These are phyloP conservation scores for Leccinum subspadiceum DNA, from an alignment of 1,284 basidiomycete species.

Conservation along the genomic window DNA sequence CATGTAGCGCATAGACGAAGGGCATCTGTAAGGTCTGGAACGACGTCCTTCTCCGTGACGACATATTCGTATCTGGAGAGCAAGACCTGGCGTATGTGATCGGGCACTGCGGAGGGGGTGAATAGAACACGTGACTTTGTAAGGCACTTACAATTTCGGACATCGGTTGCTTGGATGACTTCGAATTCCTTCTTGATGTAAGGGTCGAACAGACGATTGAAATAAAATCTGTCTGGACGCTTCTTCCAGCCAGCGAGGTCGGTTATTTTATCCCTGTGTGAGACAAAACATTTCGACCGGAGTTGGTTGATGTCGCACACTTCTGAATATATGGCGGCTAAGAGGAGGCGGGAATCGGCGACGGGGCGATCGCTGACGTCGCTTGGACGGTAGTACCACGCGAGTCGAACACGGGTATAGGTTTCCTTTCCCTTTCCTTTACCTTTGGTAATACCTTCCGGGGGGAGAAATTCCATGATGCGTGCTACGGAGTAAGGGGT, in stretches of 20 bases:
- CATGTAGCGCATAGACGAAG: constrained; percentile 87
- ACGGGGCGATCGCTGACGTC: constrained; percentile 84
- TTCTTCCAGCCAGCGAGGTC: constrained; percentile 95
- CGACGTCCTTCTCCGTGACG: constrained; percentile 89
- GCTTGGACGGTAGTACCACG: constrained; percentile 91
- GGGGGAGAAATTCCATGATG: constrained; percentile 93
- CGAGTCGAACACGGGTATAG: constrained; percentile 80
- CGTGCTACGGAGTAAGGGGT: constrained; percentile 92
- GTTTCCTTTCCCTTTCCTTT: constrained; percentile 59
- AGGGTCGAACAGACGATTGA: constrained; percentile 90
- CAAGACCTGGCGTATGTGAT: constrained; percentile 74
- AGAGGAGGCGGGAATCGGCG: constrained; percentile 84
- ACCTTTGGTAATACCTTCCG: constrained; percentile 61
- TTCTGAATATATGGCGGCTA: constrained; percentile 95
- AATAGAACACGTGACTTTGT: constrained; percentile 23
- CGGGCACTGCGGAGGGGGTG: constrained; percentile 61
- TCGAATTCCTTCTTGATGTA: constrained; percentile 99
- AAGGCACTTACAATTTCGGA: constrained; percentile 77
- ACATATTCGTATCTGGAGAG: constrained; percentile 90
- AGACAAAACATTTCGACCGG: constrained; percentile 88
- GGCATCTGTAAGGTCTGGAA: constrained; percentile 86
- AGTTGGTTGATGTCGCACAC: constrained; percentile 91
- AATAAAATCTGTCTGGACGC: constrained; percentile 93
- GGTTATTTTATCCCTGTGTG: constrained; percentile 92
- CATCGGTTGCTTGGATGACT: constrained; percentile 83